Conservation (phyloP, 495 filamentous ascomycete genomes). For the Aspergillus affinis region DNA sequence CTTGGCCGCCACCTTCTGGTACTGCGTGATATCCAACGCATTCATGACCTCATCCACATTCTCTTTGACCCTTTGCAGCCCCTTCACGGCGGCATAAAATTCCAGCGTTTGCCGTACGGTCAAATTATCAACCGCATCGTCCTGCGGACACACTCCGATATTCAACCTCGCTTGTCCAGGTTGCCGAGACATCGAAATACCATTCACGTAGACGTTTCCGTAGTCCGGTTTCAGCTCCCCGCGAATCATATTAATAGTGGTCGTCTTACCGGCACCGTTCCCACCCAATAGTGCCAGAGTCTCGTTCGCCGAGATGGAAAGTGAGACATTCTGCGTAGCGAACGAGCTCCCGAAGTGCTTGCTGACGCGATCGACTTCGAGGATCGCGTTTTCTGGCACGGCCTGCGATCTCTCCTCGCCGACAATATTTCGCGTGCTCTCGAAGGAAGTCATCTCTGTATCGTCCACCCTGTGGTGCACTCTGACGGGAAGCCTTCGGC, state of each 20-base stretch:
- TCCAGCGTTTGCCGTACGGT: not conserved
- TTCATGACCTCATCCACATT: constrained; percentile 1
- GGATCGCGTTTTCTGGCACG: not conserved
- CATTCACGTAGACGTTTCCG: constrained; percentile 6
- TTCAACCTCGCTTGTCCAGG: not conserved
- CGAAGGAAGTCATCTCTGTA: not conserved
- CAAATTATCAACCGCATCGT: constrained; percentile 2
- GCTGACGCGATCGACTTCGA: not conserved
- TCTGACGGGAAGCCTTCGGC: not conserved
- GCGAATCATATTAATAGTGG: not conserved
- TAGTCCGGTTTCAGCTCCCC: not conserved
- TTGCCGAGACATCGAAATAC: constrained; percentile 1
- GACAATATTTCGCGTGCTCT: not conserved
- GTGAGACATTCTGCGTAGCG: not conserved
- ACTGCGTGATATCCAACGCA: not conserved
- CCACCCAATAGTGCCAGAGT: not conserved
- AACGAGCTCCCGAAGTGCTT: not conserved
- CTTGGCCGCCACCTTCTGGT: not conserved
- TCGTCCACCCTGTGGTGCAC: not conserved
- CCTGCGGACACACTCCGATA: constrained; percentile 4
- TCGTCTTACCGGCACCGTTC: not conserved
- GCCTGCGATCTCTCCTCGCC: not conserved
- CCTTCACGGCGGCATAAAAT: not conserved
- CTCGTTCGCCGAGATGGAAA: not conserved
- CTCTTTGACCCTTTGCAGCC: not conserved